These are phyloP conservation scores for Scutellaria minor DNA, from an alignment of 257 asterid genomes.

Conservation along the genomic window DNA sequence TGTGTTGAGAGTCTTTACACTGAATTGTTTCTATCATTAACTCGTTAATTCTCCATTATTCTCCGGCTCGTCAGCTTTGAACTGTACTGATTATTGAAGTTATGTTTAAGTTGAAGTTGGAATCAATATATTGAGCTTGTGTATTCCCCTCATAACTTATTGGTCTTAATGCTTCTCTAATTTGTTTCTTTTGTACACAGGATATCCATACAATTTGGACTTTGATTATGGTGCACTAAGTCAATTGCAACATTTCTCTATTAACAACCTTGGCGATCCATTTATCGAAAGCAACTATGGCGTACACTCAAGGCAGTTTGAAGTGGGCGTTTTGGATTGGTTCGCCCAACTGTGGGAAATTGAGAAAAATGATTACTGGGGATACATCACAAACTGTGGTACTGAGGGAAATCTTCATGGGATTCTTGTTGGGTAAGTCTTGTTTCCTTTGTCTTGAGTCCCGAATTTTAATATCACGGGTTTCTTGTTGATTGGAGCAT, in stretches of 20 bases:
- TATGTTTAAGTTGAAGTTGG: constrained; percentile 23
- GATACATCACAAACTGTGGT: constrained; percentile 95
- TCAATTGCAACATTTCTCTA: constrained; percentile 93
- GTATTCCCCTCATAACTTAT: neutral
- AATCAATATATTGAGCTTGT: constrained; percentile 16
- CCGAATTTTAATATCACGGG: constrained; percentile 18
- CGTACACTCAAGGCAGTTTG: constrained; percentile 95
- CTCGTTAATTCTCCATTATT: constrained; percentile 17
- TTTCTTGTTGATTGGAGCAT: neutral
- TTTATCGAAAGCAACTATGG: constrained; percentile 97
- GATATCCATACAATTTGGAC: constrained; percentile 95
- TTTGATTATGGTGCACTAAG: constrained; percentile 89
- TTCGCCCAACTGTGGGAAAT: constrained; percentile 92
- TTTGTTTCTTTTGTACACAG: constrained; percentile 48
- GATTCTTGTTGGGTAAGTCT: constrained; percentile 79
- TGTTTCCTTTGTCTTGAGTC: constrained; percentile 20
- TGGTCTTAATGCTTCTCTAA: constrained; percentile 11
- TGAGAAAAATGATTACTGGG: constrained; percentile 91
- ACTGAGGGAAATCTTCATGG: constrained; percentile 99
- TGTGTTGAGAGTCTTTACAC: neutral
- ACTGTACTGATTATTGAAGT: neutral
- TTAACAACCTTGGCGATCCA: constrained; percentile 93
- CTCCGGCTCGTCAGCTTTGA: neutral
- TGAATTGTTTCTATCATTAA: neutral
- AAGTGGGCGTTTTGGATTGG: constrained; percentile 97